Evolutionary conservation across 495 filamentous ascomycete genomes (phyloP), one percentile per base, ranked within the genome.

Genomic region (Delitschia confertaspora): DNA sequence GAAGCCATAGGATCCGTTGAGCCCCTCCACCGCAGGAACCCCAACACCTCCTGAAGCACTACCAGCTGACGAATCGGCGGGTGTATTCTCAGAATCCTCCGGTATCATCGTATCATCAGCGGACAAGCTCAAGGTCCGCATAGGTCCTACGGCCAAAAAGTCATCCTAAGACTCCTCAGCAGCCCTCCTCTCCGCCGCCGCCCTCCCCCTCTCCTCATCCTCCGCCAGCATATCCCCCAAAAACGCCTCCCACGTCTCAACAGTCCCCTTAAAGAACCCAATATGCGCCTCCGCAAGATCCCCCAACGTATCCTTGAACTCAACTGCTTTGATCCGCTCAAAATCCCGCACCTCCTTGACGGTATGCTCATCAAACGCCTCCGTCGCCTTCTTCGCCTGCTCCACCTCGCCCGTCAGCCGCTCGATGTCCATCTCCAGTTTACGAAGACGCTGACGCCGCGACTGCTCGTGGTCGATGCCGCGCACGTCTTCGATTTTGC

Each of bases 391-490:
- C 63, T 83, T 84, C 23, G 93, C 85, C 2, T 76, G 73, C 58
- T 96, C 91, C 1, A 91, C 87, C 59, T 89, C 93, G 11, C 76
- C 69, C 21, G 85, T 93, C 31, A 98, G 69, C 60, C 88, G 80
- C 54, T 93, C 84, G 51, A 96, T 95, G 45, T 82, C 78, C 23
- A 95, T 70, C 65, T 96, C 91, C 4, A 95, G 71, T 66, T 89
- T 93, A 11, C 91, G 75, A 25, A 87, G 71, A 17, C 88, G 75
- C 49, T 98, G 88, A 3, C 85, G 76, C 1, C 87, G 82, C 10
- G 78, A 76, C 57, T 89, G 85, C 62, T 96, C 91, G 59, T 98
- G 91, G 61, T 98, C 91, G 4, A 98, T 88, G 9, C 91, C 93
- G 10, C 91, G 79, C 58, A 95, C 87, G 59, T 98, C 91, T 60